phyloP scores from a whole-genome alignment of 2,329 filamentous ascomycete genomes.

The Penicillium sp. region DNA sequence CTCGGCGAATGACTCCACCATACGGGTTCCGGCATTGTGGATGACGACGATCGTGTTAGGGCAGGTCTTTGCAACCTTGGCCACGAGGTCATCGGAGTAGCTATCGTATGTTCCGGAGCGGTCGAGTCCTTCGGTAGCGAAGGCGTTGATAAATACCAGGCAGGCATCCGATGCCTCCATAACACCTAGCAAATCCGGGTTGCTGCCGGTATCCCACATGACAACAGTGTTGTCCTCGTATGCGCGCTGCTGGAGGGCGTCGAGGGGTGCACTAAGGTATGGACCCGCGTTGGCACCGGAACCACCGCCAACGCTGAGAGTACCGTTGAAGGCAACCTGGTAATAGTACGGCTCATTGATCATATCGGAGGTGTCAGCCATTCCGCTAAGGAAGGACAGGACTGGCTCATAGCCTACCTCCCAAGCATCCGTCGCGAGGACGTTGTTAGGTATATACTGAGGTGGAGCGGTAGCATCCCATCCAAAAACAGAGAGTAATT shows the following conservation, averaged over 20 bases:
- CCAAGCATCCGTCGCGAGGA: slow-evolving; percentile 12
- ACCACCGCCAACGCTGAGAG: slow-evolving; percentile 50
- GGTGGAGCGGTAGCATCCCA: slow-evolving; percentile 52
- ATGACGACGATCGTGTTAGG: slow-evolving; percentile 91
- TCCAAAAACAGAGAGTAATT: slow-evolving; percentile 55
- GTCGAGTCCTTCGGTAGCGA: slow-evolving; percentile 18
- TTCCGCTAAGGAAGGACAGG: slow-evolving; percentile 1
- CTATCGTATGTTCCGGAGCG: slow-evolving; percentile 19
- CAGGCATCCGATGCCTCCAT: slow-evolving; percentile 21
- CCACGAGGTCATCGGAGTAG: slow-evolving; percentile 45
- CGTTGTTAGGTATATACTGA: slow-evolving; percentile 28
- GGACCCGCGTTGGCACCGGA: slow-evolving; percentile 52
- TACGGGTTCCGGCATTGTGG: slow-evolving; percentile 76
- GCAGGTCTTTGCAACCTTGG: slow-evolving; percentile 72
- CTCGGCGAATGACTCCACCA: slow-evolving; percentile 63
- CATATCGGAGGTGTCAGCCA: slow-evolving; percentile 21
- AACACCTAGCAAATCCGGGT: slow-evolving; percentile 35
- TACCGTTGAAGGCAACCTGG: slow-evolving; percentile 48
- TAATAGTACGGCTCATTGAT: slow-evolving; percentile 22
- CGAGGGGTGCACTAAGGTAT: slow-evolving; percentile 55
- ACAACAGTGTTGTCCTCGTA: slow-evolving; percentile 59
- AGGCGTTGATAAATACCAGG: slow-evolving; percentile 27
- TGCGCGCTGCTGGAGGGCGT: slow-evolving; percentile 55
- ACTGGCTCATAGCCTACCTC: slow-evolving; percentile 10
- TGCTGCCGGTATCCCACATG: slow-evolving; percentile 56